Evolutionary conservation across 306 rosid genomes (phyloP).

Genomic region (Cicer bijugum): DNA sequence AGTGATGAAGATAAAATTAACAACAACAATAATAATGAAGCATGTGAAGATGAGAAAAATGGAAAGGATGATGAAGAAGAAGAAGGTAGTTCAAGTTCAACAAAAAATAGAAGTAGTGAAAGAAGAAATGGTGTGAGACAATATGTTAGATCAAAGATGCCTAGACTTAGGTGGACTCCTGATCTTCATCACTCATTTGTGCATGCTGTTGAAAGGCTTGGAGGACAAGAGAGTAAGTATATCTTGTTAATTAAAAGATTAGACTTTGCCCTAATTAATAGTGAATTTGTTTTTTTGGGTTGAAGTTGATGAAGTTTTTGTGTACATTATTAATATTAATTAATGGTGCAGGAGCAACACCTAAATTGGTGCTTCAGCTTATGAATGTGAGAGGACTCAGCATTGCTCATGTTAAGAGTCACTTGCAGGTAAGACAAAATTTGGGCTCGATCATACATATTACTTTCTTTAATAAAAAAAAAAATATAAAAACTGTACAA

Average conservation of each 20-base stretch:
- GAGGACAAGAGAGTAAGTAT: conserved; percentile 86
- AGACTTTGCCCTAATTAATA: neutral
- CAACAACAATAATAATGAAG: neutral
- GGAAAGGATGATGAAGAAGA: conserved; percentile 15
- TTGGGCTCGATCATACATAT: neutral
- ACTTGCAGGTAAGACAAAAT: conserved; percentile 69
- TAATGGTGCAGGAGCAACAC: conserved; percentile 88
- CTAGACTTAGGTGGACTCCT: conserved; percentile 91
- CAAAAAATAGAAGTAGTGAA: conserved; percentile 38
- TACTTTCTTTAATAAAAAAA: neutral
- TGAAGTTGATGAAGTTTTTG: conserved; percentile 6
- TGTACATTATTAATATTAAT: conserved; percentile 5
- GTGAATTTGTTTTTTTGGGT: neutral
- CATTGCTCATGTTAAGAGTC: conserved; percentile 94
- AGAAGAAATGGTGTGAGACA: conserved; percentile 60
- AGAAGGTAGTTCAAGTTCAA: conserved; percentile 38
- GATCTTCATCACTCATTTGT: conserved; percentile 82
- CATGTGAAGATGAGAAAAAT: neutral
- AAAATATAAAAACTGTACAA: too few relatives aligned
- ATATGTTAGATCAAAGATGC: conserved; percentile 79
- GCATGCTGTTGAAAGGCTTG: conserved; percentile 76
- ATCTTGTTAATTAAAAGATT: too few relatives aligned
- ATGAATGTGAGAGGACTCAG: conserved; percentile 94
- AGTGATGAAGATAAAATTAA: conserved; percentile 33
- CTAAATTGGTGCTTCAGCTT: conserved; percentile 81